phyloP scores from a whole-genome alignment of 108 stramenopile species.

The Bacterosira constricta region DNA sequence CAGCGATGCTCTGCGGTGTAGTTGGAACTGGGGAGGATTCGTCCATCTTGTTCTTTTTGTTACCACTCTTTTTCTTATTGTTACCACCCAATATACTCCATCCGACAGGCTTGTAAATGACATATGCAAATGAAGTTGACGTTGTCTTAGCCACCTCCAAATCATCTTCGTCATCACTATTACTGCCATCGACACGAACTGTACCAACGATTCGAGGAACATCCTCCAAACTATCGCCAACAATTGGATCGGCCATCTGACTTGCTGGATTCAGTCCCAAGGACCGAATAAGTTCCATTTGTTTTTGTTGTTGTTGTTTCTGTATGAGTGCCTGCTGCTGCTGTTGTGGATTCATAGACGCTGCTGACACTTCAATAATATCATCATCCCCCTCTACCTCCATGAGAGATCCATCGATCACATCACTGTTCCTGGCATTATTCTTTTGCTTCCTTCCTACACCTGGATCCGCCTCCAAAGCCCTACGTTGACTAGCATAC shows the following conservation, averaged over 20 bases:
- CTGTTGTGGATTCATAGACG: neutral
- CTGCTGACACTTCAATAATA: neutral
- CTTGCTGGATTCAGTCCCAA: conserved; percentile 57
- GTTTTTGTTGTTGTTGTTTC: conserved; percentile 25
- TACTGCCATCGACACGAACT: conserved; percentile 43
- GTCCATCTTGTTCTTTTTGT: too few relatives aligned
- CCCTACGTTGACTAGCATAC: conserved; percentile 62
- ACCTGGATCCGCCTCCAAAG: conserved; percentile 1
- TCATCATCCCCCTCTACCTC: conserved; percentile 13
- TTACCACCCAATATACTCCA: conserved; percentile 76
- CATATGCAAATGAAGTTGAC: conserved; percentile 68
- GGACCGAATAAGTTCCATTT: conserved; percentile 37
- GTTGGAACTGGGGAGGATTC: too few relatives aligned
- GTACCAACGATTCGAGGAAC: conserved; percentile 57
- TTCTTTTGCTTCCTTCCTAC: too few relatives aligned
- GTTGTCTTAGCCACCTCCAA: neutral
- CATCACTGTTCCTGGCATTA: conserved; percentile 1
- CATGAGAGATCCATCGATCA: neutral
- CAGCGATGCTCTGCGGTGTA: too few relatives aligned
- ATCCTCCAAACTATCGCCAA: conserved; percentile 46
- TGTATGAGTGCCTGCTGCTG: conserved; percentile 1
- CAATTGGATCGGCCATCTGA: conserved; percentile 60
- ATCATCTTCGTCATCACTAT: conserved; percentile 36
- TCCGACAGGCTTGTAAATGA: conserved; percentile 78
- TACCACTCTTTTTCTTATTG: conserved; percentile 32